Base-by-base conservation (phyloP, 768 basidiomycete genomes). In the Termitomyces sp. region DNA sequence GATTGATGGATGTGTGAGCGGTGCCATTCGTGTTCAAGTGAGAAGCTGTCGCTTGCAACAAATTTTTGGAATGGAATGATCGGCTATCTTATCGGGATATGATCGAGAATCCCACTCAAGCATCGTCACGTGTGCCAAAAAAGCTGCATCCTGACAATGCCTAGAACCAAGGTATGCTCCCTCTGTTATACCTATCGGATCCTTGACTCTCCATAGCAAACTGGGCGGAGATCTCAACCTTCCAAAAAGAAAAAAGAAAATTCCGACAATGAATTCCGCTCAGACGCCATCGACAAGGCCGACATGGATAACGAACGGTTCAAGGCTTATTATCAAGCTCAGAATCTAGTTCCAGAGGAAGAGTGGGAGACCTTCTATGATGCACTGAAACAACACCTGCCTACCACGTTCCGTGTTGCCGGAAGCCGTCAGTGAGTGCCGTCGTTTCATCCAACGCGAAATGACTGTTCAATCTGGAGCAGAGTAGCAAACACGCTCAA, bases 321-420 rank as follows among this genome's bases (percentile, higher is more conserved):
- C 60, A 76, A 75, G 49, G 72, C 73, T 7, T 92, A 92, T 68
- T 92, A 92, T 73, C 78, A 80, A 65, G 80, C 84, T 0, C 95
- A 97, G 70, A 77, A 81, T 14, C 84, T 96, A 44, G 72, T 97
- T 4, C 74, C 84, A 1, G 84, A 87, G 0, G 81, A 83, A 2
- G 92, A 98, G 69, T 98, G 93, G 92, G 79, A 85, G 0, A 47
- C 61, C 1, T 89, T 98, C 58, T 71, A 94, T 61, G 78, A 82
- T 5, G 69, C 81, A 0, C 69, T 96, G 56, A 80, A 82, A 42
- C 75, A 75, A 27, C 90, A 91, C 37, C 75, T 98, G 40, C 97
- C 97, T 4, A 96, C 93, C 0, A 97, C 95, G 0, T 99, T 99
- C 71, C 81, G 97, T 40, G 86, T 99, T 17, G 87, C 94, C 0